Evolutionary conservation across 108 stramenopile genomes (phyloP), one percentile per base, ranked within the genome.

Genomic region (Cyclotella baltica): DNA sequence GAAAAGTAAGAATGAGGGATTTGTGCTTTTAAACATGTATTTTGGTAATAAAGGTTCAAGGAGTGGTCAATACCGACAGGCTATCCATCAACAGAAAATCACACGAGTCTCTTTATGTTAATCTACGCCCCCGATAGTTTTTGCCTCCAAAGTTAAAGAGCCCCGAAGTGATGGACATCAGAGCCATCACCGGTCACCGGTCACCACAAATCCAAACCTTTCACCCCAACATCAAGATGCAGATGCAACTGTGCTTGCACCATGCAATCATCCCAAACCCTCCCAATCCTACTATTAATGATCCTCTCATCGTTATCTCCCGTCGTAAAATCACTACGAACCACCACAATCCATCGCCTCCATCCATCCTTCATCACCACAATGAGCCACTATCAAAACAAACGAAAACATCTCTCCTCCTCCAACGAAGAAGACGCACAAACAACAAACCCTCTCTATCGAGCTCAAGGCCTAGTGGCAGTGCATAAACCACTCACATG

Each of bases 401-500:
- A 58, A 30, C 57, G 57, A 30, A 58, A 58, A 18, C 16, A 4
- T 6, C 27, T 31, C 9, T 6, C 27, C 5, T 28, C 57, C 29
- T 58, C 57, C 25, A 58, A 3, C 29, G 57, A 58, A 30, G 27
- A 8, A 30, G 13, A 13, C 40, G 40, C 40, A 13, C 40, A 6
- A 43, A 6, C 40, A 43, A 11, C 53, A n/a, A 8, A 6, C 4
- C 90, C 93, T 13, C 73, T 94, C 0, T 90, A 89, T 59, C 77
- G 67, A n/a, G 66, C 78, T 33, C 81, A 94, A 77, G 97, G 96
- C 30, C 33, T 98, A 15, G 83, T 96, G 50, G 91, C 96, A 19
- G 92, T 98, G 23, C 67, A 92, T 73, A 98, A 98, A 65, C 98
- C 98, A 9, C 72, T 90, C 28, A 86, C 88, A 28, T 98, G 96